These are phyloP conservation scores for Castanopsis chinensis DNA, from an alignment of 306 rosid species.

Conservation along the genomic window DNA sequence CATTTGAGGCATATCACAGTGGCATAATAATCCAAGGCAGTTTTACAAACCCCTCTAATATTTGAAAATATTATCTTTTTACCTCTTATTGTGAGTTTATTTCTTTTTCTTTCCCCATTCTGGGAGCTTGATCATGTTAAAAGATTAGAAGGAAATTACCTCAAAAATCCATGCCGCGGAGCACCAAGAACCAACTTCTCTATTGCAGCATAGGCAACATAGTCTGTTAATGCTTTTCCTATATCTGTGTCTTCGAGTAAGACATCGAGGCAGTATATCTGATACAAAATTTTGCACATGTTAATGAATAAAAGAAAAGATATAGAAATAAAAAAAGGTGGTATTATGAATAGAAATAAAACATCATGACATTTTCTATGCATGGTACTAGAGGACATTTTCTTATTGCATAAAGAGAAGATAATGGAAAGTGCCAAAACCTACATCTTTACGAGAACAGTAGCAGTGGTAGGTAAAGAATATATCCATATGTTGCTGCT, in stretches of 20 bases:
- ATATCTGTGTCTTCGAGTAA: constrained; percentile 77
- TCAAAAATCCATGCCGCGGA: constrained; percentile 73
- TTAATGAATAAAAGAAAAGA: background rate
- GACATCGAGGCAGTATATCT: constrained; percentile 88
- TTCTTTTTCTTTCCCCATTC: no score
- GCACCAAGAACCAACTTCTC: constrained; percentile 78
- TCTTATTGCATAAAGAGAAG: background rate
- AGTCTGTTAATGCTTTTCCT: constrained; percentile 71
- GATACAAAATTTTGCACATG: background rate
- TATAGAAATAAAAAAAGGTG: background rate
- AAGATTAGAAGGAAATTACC: constrained; percentile 34
- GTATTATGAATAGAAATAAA: background rate
- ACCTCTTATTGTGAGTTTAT: no score
- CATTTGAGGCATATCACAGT: background rate
- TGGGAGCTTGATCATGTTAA: no score
- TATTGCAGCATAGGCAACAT: constrained; percentile 71
- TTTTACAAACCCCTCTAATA: no score
- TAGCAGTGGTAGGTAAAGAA: constrained; percentile 84
- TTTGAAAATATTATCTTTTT: no score
- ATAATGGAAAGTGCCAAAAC: constrained; percentile 15
- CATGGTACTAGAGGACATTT: background rate
- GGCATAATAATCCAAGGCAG: background rate
- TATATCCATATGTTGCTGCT: constrained; percentile 48
- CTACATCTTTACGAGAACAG: constrained; percentile 89
- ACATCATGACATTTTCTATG: background rate